These are phyloP conservation scores for Actinomortierella wolfii DNA, from an alignment of 371 early-diverging fungal genomes.

Conservation along the genomic window DNA sequence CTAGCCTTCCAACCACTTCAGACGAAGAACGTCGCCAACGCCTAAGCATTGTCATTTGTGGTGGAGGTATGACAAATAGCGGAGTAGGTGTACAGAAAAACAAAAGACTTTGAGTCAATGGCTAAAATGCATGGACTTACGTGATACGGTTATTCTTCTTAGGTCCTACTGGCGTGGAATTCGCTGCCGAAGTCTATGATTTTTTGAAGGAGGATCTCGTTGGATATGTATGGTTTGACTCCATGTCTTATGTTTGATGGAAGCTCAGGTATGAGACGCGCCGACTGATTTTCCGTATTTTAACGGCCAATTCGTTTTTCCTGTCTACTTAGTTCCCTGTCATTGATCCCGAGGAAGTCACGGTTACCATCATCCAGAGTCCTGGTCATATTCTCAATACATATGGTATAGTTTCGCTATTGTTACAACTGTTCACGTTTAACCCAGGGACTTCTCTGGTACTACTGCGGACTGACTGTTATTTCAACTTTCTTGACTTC, in stretches of 20 bases:
- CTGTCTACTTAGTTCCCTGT: conserved; percentile 56
- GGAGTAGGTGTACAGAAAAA: background rate
- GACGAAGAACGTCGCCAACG: conserved; percentile 79
- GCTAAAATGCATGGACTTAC: too few relatives aligned
- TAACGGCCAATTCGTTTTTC: background rate
- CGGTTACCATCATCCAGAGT: conserved; percentile 72
- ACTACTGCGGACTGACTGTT: background rate
- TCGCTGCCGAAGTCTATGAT: conserved; percentile 86
- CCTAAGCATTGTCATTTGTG: conserved; percentile 85
- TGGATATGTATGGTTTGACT: conserved; percentile 56
- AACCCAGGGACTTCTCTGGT: conserved; percentile 12
- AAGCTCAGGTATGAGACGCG: conserved; percentile 1
- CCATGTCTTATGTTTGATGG: conserved; percentile 1
- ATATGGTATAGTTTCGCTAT: conserved; percentile 78
- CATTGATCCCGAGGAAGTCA: conserved; percentile 67
- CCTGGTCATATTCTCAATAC: conserved; percentile 82
- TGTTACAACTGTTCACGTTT: conserved; percentile 59
- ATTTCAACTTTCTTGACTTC: background rate
- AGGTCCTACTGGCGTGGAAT: conserved; percentile 81
- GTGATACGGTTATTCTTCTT: too few relatives aligned
- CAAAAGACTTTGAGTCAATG: background rate
- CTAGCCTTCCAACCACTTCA: conserved; percentile 73
- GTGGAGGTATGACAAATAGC: conserved; percentile 63
- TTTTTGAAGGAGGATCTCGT: conserved; percentile 82
- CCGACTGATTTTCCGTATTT: background rate